phyloP scores from a whole-genome alignment of 805 yeast genomes.

The Barnettozyma sucrosica region DNA sequence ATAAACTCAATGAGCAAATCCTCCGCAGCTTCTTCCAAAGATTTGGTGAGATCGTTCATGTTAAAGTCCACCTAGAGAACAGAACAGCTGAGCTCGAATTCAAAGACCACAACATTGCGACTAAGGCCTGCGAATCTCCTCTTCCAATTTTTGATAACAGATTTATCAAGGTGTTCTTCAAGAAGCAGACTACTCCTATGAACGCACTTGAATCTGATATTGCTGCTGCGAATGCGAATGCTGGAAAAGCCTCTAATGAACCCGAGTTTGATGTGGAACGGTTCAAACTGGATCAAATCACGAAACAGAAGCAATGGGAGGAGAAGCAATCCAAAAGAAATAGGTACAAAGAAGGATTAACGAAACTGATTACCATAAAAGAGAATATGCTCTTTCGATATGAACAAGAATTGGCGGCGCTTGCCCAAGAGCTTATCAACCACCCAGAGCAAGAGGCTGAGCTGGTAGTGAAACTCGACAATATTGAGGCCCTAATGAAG shows the following conservation, averaged over 20 bases:
- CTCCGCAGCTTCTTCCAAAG: constrained; percentile 33
- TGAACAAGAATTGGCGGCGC: constrained; percentile 23
- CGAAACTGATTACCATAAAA: constrained; percentile 29
- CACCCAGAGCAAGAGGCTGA: constrained; percentile 16
- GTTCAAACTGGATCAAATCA: constrained; percentile 31
- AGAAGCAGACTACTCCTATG: constrained; percentile 5
- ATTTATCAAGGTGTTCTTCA: constrained; percentile 43
- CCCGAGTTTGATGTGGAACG: constrained; percentile 32
- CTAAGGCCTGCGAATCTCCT: constrained; percentile 38
- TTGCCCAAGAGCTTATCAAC: constrained; percentile 14
- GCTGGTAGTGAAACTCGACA: constrained; percentile 10
- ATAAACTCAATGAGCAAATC: constrained; percentile 31
- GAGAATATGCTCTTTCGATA: constrained; percentile 31
- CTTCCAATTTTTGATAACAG: constrained; percentile 43
- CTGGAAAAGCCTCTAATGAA: too few species aligned
- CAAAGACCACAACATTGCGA: constrained; percentile 32
- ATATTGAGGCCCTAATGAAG: constrained; percentile 17
- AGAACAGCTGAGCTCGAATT: constrained; percentile 36
- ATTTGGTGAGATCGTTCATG: constrained; percentile 33
- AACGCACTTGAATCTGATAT: not conserved
- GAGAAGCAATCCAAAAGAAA: constrained; percentile 31
- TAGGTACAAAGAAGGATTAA: constrained; percentile 28
- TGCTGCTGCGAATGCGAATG: too few species aligned
- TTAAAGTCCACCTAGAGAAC: constrained; percentile 25
- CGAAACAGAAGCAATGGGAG: constrained; percentile 37